These are phyloP conservation scores for Lipomyces anomalus DNA, from an alignment of 805 yeast genomes.

Conservation along the genomic window DNA sequence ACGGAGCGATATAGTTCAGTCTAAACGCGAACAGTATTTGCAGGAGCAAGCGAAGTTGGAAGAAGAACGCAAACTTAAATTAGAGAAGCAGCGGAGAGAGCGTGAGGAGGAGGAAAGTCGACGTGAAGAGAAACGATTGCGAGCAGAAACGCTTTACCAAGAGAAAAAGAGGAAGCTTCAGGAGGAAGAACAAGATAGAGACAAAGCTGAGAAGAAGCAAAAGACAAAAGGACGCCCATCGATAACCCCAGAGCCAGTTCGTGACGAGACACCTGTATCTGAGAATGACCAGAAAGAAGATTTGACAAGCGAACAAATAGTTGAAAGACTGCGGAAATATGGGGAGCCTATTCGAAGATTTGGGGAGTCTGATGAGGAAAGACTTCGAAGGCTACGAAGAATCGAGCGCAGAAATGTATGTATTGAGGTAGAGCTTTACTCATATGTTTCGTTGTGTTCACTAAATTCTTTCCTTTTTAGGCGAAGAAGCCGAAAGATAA, in stretches of 20 bases:
- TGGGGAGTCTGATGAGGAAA: constrained; percentile 25
- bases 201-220: constrained; percentile 25
- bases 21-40: constrained; percentile 21
- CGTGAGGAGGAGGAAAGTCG: constrained; percentile 22
- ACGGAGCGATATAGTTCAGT: constrained; percentile 10
- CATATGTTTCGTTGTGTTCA: background rate
- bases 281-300: background rate
- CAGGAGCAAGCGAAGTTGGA: constrained; percentile 24
- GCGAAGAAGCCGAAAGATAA: constrained; percentile 29
- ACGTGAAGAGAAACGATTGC: constrained; percentile 21
- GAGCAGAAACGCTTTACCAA: constrained; percentile 25
- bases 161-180: constrained; percentile 22
- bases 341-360: constrained; percentile 26
- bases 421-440: background rate
- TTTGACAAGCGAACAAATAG: constrained; percentile 30
- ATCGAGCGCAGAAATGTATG: constrained; percentile 6
- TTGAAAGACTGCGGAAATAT: constrained; percentile 25
- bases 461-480: background rate
- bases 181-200: constrained; percentile 24
- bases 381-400: constrained; percentile 23
- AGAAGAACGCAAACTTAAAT: constrained; percentile 14
- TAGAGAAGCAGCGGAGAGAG: constrained; percentile 33
- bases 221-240: background rate
- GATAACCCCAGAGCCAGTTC: background rate
- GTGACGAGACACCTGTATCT: background rate